A percentile compares a stretch with the other conserved stretches of the same genome.
phyloP scores from a whole-genome alignment of 306 rosid species.

The Ceratonia siliqua region DNA sequence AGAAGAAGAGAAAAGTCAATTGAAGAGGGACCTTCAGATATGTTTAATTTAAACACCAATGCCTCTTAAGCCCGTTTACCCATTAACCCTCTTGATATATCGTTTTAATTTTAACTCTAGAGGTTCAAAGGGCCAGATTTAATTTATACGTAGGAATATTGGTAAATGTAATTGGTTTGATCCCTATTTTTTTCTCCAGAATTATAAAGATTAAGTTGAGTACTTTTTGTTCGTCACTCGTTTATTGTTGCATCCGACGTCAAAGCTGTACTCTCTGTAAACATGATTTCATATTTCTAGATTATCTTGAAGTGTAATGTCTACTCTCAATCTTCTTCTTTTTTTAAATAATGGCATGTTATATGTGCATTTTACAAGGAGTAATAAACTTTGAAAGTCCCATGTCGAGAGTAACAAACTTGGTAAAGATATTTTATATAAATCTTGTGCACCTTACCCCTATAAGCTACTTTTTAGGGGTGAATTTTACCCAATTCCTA shows the following conservation, averaged over 20 bases:
- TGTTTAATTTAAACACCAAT: conserved; percentile 44
- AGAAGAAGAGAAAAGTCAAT: conserved; percentile 77
- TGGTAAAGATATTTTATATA: too few relatives aligned
- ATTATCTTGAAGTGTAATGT: neutral
- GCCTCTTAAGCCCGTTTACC: conserved; percentile 14
- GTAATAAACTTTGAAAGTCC: too few relatives aligned
- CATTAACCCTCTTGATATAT: conserved; percentile 20
- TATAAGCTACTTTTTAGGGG: too few relatives aligned
- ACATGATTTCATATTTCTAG: conserved; percentile 28
- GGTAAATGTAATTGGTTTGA: conserved; percentile 53
- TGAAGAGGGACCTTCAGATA: conserved; percentile 46
- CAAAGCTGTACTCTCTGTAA: conserved; percentile 23
- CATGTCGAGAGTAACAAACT: too few relatives aligned
- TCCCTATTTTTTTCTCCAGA: conserved; percentile 6
- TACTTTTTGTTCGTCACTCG: conserved; percentile 19
- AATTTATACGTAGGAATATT: conserved; percentile 38
- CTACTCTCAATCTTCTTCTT: too few relatives aligned
- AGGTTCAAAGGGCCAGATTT: conserved; percentile 39
- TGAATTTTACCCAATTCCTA: too few relatives aligned
- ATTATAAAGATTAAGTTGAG: neutral
- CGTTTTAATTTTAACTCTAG: conserved; percentile 18
- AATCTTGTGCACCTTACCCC: too few relatives aligned
- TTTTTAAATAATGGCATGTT: too few relatives aligned
- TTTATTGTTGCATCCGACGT: conserved; percentile 27
- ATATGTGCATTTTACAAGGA: too few relatives aligned